phyloP scores from a whole-genome alignment of 805 yeast genomes.

The Saturnispora ahearnii region DNA sequence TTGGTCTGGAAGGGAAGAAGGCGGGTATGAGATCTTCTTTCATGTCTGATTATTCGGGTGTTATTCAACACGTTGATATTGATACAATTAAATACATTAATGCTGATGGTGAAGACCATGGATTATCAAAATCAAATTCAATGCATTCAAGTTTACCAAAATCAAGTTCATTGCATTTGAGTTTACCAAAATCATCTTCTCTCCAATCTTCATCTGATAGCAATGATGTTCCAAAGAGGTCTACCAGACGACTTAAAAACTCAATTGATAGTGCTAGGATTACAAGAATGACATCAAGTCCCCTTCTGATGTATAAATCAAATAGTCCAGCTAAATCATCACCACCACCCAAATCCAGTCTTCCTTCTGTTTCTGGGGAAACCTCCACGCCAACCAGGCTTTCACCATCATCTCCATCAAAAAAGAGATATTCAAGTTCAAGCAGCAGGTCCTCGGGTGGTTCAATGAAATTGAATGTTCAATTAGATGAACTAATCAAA shows the following conservation, averaged over 20 bases:
- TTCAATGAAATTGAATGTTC: constrained; percentile 17
- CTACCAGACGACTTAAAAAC: constrained; percentile 20
- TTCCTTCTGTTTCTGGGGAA: constrained; percentile 8
- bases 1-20: not conserved
- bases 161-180: not conserved
- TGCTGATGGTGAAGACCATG: constrained; percentile 8
- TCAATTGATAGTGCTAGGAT: constrained; percentile 6
- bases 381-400: not conserved
- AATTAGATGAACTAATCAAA: constrained; percentile 26
- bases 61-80: constrained; percentile 30
- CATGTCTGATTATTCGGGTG: constrained; percentile 30
- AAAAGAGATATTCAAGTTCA: not conserved
- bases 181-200: constrained; percentile 1
- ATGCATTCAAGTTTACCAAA: not conserved
- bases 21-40: constrained; percentile 24
- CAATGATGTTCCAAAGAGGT: constrained; percentile 25
- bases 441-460: not conserved
- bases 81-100: constrained; percentile 28
- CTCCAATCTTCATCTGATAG: not conserved
- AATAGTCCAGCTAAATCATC: constrained; percentile 7
- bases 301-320: not conserved
- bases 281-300: constrained; percentile 5
- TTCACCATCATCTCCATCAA: not conserved
- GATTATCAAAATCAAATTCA: not conserved
- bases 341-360: constrained; percentile 13